These are phyloP conservation scores for Auricularia heimuer DNA, from an alignment of 768 basidiomycete genomes.

Conservation along the genomic window DNA sequence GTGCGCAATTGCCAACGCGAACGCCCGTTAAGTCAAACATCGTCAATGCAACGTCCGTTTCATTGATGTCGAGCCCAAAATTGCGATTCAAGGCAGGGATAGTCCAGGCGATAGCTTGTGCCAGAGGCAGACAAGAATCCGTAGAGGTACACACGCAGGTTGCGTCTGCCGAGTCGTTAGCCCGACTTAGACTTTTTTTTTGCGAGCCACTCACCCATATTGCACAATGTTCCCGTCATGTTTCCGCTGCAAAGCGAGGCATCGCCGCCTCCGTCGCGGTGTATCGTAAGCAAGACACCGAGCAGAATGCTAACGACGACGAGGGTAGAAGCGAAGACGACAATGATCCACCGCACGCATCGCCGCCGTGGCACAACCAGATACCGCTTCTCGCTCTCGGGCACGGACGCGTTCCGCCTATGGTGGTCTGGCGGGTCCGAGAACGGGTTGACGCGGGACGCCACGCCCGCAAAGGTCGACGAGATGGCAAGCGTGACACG, in stretches of 20 bases:
- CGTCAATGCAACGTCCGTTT: constrained; percentile 32
- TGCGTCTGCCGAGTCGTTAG: constrained; percentile 33
- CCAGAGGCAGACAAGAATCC: constrained; percentile 29
- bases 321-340: constrained; percentile 21
- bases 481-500: not conserved
- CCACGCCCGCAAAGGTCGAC: not conserved
- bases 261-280: constrained; percentile 20
- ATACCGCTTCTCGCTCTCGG: not conserved
- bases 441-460: not conserved
- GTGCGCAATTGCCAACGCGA: constrained; percentile 33
- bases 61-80: constrained; percentile 39
- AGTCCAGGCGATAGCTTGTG: constrained; percentile 40
- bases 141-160: constrained; percentile 51
- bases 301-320: constrained; percentile 36
- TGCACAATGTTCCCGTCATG: constrained; percentile 41
- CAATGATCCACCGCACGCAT: constrained; percentile 2
- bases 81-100: constrained; percentile 38
- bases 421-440: not conserved
- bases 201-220: constrained; percentile 36
- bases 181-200: not conserved
- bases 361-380: not conserved
- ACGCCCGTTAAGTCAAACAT: constrained; percentile 43
- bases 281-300: constrained; percentile 19
- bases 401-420: constrained; percentile 3
- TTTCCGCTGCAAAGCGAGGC: constrained; percentile 30